Base-by-base conservation (phyloP, 768 basidiomycete species). In the Cystofilobasidium capitatum region DNA sequence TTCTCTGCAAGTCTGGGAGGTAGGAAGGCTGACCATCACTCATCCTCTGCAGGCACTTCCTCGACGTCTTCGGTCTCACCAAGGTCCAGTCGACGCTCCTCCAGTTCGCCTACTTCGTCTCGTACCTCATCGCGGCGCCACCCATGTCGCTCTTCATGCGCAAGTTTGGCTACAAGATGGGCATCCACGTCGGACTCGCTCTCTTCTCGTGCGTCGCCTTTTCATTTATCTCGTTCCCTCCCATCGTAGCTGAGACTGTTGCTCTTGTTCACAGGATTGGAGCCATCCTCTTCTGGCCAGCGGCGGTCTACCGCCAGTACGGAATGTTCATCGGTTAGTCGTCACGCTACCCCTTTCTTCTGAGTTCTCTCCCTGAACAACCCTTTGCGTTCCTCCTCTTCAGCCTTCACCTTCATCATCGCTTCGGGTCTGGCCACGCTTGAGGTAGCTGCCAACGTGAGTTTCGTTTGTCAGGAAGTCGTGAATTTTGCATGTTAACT, bases 91-190 rank as follows among this genome's bases (percentile, higher is more conserved):
- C 66, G 12, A 72, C 73, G 2, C 44, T 72, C 33, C 65, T 73
- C 2, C 73, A 72, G 36, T 71, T 71, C 39, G 73, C 73, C 22
- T 72, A 72, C 42, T 72, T 72, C 35, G 70, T 45, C 2, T 58
- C 57, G 14, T 64, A 45, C 66, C 51, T 58, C 29, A 22, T 40
- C 14, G 36, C 33, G 35, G 40, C 49, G 20, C 44, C 58, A 37
- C 59, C 57, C 9, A 67, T 64, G 58, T 70, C 71, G 6, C 70
- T 72, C 16, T 72, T 73, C 62, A 73, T 73, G 71, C 68, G 73
- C 7, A 65, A 54, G 26, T 71, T 65, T 61, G 71, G 71, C 29
- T 73, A 73, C 69, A 72, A 71, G 60, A 61, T 40, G 39, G 73
- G 73, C 14, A 73, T 73, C 26, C 71, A 72, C 44, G 40, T 70